Base-by-base conservation (phyloP, 2,329 filamentous ascomycete genomes). In the Curvularia hawaiiensis region DNA sequence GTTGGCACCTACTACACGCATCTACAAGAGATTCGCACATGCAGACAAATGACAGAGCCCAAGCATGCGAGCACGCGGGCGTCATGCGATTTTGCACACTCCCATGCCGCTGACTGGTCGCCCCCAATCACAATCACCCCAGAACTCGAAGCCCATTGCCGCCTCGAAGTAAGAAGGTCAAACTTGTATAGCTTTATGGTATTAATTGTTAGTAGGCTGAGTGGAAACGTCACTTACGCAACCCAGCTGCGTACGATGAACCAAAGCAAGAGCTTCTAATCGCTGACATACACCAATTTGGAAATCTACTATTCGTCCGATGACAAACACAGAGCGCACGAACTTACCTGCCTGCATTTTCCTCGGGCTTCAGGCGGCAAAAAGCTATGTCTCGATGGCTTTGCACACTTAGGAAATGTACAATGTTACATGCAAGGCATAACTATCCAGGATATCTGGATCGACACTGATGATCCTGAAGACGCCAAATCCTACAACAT, bases 401-500 rank as follows among this genome's bases (percentile, higher is more conserved):
- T 69, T 12, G 38, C 92, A 0, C 82, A 78, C 9, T 55, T 78
- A 3, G 82, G 82, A 31, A 20, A 70, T 52, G 3, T 63, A 38
- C 58, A 60, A 8, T 77, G 78, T 40, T 90, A 84, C 54, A 79
- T 94, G 0, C 74, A 83, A 45, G 75, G 71, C 0, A 77, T 90
- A 0, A 77, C 80, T 0, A 89, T 94, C 46, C 67, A 75, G 0
- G 77, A 82, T 1, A 75, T 90, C 1, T 87, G 88, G 0, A 82
- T 95, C 11, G 89, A 86, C 2, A 86, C 87, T 28, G 92, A 92
- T 68, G 85, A 84, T n/a, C 4, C 4, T 14, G 11, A 31, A 0
- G 70, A 81, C 1, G 68, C 78, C 0, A 66, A 79, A 71, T 80
- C 22, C 80, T 83, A 0, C 30, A 69, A 67, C 0, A 80, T 87